These are phyloP conservation scores for Adansonia grandidieri DNA, from an alignment of 441 rosid genomes.

Conservation along the genomic window DNA sequence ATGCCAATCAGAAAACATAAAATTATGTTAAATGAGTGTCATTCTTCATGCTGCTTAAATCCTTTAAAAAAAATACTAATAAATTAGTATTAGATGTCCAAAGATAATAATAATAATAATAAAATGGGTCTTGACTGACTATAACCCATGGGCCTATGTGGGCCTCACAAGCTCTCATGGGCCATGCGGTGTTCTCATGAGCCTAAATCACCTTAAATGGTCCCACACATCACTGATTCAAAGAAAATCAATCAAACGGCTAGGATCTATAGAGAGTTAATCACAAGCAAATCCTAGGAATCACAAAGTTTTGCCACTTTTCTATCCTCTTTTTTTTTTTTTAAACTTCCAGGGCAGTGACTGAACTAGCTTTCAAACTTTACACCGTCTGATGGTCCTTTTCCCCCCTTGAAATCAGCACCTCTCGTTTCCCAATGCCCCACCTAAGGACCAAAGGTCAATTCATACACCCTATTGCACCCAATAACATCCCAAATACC, in stretches of 20 bases:
- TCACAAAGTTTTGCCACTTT: not conserved
- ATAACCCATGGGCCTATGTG: not conserved
- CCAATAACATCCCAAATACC: not conserved
- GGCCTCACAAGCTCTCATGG: not conserved
- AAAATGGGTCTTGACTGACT: not conserved
- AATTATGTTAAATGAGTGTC: not conserved
- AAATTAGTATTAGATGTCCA: not conserved
- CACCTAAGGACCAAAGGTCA: conserved; percentile 8
- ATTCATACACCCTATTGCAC: not conserved
- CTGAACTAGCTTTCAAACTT: conserved; percentile 11
- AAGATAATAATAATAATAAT: not conserved
- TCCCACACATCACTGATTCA: conserved; percentile 18
- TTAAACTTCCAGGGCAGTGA: not conserved
- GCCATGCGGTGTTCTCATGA: not conserved
- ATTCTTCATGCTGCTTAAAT: not conserved
- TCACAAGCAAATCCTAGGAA: conserved; percentile 25
- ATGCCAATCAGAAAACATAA: not conserved
- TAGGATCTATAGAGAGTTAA: not conserved
- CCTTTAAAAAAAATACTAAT: not conserved
- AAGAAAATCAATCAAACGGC: conserved; percentile 27
- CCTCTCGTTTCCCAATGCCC: conserved; percentile 31
- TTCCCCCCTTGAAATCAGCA: conserved; percentile 39
- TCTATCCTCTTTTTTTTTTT: not conserved
- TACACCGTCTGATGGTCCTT: conserved; percentile 31
- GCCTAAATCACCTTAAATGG: not conserved